Evolutionary conservation across 176 grass and related monocot genomes (phyloP), one percentile per base, ranked within the genome.

Genomic region (Typha latifolia): DNA sequence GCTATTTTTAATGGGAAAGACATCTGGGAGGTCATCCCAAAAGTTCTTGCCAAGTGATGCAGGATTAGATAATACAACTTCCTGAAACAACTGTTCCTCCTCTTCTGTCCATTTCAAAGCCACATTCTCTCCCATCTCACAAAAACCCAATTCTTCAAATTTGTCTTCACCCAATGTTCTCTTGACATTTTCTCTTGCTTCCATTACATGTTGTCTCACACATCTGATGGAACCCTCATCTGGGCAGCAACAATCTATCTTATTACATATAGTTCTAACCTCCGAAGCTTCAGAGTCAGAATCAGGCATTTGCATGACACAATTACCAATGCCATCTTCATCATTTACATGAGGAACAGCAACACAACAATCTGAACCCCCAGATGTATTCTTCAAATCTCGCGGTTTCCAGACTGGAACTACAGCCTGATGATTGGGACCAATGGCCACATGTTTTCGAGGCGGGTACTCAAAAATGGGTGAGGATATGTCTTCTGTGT

Each of bases 101-200:
- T 85, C 84, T 78, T 79, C 67, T 51, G 84, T 85, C 91, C 91
- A 96, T 71, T 71, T 80, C 59, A 70, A 61, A 69, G 82, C 51
- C 69, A 87, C 55, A 80, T 85, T 79, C 51, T 96, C 91, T 48
- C 91, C 91, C 78, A 96, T 96, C 43, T 96, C 73, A 51, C 70
- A 52, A 21, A 90, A 86, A 68, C 91, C 91, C 67, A 90, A 79
- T 16, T 76, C 75, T 20, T 66, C 12, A 74, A 96, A 96, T 29
- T 62, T 85, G n/a, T 85, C 84, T 22, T 72, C 51, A 48, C 87
- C 87, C 51, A 81, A 71, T 15, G 48, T 74, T 71, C 61, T 78
- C 79, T 49, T 85, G 32, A 96, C 57, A 61, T 21, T 82, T 59
- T 85, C 67, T 67, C 84, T 96, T 32, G 62, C 74, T 52, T 87